These are phyloP conservation scores for Eucalyptus globulus DNA, from an alignment of 345 rosid genomes.

Conservation along the genomic window DNA sequence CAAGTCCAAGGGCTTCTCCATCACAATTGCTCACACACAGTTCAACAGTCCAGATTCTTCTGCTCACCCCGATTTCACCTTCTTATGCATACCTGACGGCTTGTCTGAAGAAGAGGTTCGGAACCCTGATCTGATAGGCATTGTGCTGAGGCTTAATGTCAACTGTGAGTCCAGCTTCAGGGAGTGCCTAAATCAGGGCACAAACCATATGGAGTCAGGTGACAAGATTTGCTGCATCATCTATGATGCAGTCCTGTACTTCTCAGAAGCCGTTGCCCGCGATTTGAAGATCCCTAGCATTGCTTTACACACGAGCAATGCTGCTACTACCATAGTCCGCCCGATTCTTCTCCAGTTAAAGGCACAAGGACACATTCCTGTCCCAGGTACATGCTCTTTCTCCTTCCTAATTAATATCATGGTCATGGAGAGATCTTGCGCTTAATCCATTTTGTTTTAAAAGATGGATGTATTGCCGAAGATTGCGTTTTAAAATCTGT, in stretches of 20 bases:
- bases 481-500: background rate
- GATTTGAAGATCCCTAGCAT: conserved; percentile 27
- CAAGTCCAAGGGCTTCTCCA: conserved; percentile 39
- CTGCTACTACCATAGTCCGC: conserved; percentile 10
- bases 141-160: conserved; percentile 11
- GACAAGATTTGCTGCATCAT: conserved; percentile 24
- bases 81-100: conserved; percentile 17
- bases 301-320: conserved; percentile 9
- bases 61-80: conserved; percentile 17
- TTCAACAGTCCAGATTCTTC: conserved; percentile 20
- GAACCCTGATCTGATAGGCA: background rate
- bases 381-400: conserved; percentile 8
- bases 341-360: background rate
- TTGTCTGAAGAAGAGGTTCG: background rate
- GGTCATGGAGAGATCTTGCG: background rate
- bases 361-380: conserved; percentile 8
- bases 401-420: background rate
- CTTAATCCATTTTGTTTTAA: background rate
- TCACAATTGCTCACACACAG: conserved; percentile 31
- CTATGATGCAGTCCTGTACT: conserved; percentile 29
- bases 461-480: background rate
- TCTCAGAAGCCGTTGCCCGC: conserved; percentile 17
- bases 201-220: background rate
- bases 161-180: conserved; percentile 14
- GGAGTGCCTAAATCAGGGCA: background rate